Evolutionary conservation across 768 basidiomycete genomes (phyloP).

Genomic region (Sistotremastrum niveocremeum): DNA sequence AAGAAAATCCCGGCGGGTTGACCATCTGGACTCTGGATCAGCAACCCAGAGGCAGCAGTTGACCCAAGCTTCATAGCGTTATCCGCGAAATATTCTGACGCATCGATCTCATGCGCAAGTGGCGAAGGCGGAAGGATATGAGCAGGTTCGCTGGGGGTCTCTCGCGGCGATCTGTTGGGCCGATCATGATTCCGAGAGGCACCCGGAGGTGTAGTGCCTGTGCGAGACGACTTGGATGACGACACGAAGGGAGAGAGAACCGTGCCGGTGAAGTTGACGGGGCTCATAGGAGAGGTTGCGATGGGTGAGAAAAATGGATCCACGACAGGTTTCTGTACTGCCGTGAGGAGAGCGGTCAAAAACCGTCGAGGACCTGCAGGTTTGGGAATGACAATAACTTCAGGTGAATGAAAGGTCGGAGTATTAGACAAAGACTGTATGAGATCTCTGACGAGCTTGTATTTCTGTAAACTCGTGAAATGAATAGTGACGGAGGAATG

Average conservation of each 20-base stretch:
- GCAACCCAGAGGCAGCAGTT: conserved; percentile 71
- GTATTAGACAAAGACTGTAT: conserved; percentile 51
- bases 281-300: conserved; percentile 78
- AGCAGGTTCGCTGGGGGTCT: conserved; percentile 23
- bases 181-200: conserved; percentile 48
- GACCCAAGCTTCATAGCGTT: conserved; percentile 58
- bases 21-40: conserved; percentile 88
- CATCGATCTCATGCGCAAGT: conserved; percentile 22
- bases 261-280: conserved; percentile 36
- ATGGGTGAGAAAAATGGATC: conserved; percentile 93
- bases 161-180: conserved; percentile 41
- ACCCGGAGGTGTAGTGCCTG: conserved; percentile 30
- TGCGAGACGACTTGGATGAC: conserved; percentile 26
- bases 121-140: conserved; percentile 52
- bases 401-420: conserved; percentile 44
- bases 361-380: conserved; percentile 92
- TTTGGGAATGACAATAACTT: conserved; percentile 95
- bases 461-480: conserved; percentile 84
- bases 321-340: conserved; percentile 70
- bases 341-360: conserved; percentile 84
- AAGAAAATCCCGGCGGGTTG: conserved; percentile 94
- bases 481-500: conserved; percentile 52
- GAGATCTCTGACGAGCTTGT: conserved; percentile 76
- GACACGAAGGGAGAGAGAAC: conserved; percentile 26
- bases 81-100: conserved; percentile 60